Evolutionary conservation across 495 filamentous ascomycete species (phyloP).

Genomic region (Geoglossum glabrum): DNA sequence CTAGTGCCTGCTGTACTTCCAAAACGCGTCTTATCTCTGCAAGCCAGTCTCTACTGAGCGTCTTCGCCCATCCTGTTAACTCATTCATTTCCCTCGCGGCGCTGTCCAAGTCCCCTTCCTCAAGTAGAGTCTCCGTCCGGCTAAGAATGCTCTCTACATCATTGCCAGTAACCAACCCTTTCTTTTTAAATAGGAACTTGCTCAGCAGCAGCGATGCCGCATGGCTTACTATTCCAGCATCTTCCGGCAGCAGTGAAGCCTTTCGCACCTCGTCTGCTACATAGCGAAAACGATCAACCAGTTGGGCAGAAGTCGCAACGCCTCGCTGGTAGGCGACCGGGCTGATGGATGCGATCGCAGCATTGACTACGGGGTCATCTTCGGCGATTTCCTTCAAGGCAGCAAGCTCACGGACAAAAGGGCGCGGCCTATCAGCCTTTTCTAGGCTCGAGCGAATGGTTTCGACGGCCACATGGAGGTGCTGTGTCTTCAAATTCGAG

Average conservation of each 20-base stretch:
- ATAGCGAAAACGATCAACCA: slow-evolving; percentile 87
- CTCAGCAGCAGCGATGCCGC: slow-evolving; percentile 71
- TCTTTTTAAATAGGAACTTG: slow-evolving; percentile 86
- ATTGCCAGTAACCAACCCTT: slow-evolving; percentile 63
- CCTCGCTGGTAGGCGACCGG: slow-evolving; percentile 84
- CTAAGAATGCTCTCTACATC: slow-evolving; percentile 90
- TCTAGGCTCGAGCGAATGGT: slow-evolving; percentile 69
- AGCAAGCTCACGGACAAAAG: slow-evolving; percentile 77
- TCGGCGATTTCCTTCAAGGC: slow-evolving; percentile 80
- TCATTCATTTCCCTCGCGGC: slow-evolving; percentile 91
- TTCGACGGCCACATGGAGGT: slow-evolving; percentile 85
- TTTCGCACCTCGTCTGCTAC: slow-evolving; percentile 90
- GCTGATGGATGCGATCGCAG: slow-evolving; percentile 86
- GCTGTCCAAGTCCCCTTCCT: slow-evolving; percentile 78
- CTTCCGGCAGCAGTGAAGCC: slow-evolving; percentile 72
- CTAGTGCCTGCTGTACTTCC: slow-evolving; percentile 88
- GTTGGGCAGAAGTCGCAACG: slow-evolving; percentile 58
- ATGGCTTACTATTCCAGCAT: slow-evolving; percentile 85
- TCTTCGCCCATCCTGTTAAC: slow-evolving; percentile 82
- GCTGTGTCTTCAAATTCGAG: slow-evolving; percentile 76
- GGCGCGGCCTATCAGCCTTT: slow-evolving; percentile 48
- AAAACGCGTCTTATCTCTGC: slow-evolving; percentile 69
- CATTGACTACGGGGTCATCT: slow-evolving; percentile 65
- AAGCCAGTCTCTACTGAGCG: slow-evolving; percentile 80
- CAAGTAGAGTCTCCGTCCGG: slow-evolving; percentile 66